phyloP scores from a whole-genome alignment of 164 flowering plant genomes.

The Pachysandra terminalis region DNA sequence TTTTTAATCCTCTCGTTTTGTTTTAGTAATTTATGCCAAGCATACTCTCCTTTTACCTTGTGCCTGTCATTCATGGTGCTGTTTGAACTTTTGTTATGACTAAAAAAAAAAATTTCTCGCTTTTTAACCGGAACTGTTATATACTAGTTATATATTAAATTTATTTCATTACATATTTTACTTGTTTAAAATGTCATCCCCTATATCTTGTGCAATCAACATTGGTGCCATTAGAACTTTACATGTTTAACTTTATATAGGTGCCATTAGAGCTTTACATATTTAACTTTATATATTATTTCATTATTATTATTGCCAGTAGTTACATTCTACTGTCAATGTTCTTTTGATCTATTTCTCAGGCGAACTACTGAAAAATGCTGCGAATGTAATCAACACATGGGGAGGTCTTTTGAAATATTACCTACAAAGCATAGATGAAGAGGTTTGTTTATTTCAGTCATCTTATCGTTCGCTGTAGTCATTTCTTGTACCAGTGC shows the following conservation, averaged over 20 bases:
- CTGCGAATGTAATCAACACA: slow-evolving; percentile 28
- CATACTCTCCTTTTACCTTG: background rate
- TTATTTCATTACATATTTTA: no score
- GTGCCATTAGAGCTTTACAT: no score
- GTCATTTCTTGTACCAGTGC: background rate
- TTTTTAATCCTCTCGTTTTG: background rate
- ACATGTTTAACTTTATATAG: no score
- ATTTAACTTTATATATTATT: background rate
- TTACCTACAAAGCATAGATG: slow-evolving; percentile 63
- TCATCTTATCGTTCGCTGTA: background rate
- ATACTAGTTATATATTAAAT: no score
- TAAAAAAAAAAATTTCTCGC: no score
- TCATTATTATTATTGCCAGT: background rate
- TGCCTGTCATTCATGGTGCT: background rate
- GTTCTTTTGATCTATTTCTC: slow-evolving; percentile 14
- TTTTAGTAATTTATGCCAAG: background rate
- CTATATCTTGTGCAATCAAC: no score
- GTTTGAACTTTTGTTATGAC: no score
- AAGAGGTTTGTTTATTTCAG: slow-evolving; percentile 56
- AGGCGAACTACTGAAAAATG: slow-evolving; percentile 59
- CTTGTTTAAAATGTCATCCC: no score
- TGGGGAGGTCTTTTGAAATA: slow-evolving; percentile 71
- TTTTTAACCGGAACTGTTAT: no score
- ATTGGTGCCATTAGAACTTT: no score
- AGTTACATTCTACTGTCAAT: background rate